These are phyloP conservation scores for Boletus eberwhitei DNA, from an alignment of 768 basidiomycete species.

Conservation along the genomic window DNA sequence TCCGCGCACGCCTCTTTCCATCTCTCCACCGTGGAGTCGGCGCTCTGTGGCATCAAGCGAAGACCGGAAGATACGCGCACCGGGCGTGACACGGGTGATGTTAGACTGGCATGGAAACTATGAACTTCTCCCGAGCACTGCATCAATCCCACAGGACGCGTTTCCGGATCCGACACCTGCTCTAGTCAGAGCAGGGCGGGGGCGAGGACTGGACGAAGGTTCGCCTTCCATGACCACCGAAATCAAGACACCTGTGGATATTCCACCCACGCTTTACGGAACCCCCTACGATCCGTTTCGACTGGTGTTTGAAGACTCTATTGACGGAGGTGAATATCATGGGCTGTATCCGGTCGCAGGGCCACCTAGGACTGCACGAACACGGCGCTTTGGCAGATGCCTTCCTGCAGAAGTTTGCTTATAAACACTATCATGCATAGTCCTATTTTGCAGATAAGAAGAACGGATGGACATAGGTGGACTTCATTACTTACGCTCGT, in stretches of 20 bases:
- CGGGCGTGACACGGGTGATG: slow-evolving; percentile 4
- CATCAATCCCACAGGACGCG: slow-evolving; percentile 17
- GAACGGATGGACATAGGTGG: background rate
- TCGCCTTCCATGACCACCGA: background rate
- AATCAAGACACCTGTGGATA: background rate
- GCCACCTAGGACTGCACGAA: slow-evolving; percentile 6
- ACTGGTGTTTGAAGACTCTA: slow-evolving; percentile 11
- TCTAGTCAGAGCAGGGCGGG: background rate
- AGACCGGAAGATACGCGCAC: background rate
- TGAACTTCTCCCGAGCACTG: slow-evolving; percentile 13
- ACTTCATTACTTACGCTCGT: background rate
- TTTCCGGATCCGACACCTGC: slow-evolving; percentile 23
- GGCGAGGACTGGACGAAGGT: background rate
- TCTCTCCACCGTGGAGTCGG: background rate
- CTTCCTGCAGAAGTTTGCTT: slow-evolving; percentile 9
- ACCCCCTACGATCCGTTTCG: slow-evolving; percentile 23
- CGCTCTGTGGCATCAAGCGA: background rate
- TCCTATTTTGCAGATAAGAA: background rate
- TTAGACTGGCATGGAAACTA: slow-evolving; percentile 21
- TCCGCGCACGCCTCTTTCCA: background rate
- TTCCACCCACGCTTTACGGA: slow-evolving; percentile 1
- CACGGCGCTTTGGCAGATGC: slow-evolving; percentile 17
- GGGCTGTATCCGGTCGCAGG: slow-evolving; percentile 9
- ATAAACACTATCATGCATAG: background rate
- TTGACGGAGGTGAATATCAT: background rate